These are phyloP conservation scores for Penicillium sp. DNA, from an alignment of 2,329 filamentous ascomycete genomes.

Conservation along the genomic window DNA sequence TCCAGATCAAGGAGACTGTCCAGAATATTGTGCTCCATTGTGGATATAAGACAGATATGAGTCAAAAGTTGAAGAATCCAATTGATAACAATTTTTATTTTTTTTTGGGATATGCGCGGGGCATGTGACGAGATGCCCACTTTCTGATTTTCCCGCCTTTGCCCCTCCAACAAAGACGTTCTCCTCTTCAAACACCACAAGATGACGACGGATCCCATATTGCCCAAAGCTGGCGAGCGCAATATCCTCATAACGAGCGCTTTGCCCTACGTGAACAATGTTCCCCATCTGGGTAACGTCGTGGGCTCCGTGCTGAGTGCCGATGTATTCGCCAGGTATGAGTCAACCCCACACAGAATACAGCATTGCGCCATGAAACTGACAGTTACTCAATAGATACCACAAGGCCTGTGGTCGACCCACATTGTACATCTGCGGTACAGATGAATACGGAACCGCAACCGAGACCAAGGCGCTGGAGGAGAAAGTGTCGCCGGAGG, in stretches of 20 bases:
- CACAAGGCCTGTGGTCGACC: slow-evolving; percentile 75
- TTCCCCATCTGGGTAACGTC: slow-evolving; percentile 84
- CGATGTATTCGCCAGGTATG: slow-evolving; percentile 68
- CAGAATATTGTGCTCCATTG: slow-evolving; percentile 51
- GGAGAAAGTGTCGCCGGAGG: slow-evolving; percentile 74
- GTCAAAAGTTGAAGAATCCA: not conserved
- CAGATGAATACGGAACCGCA: slow-evolving; percentile 92
- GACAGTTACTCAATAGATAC: slow-evolving; percentile 52
- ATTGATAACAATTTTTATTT: slow-evolving; percentile 5
- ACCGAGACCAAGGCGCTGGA: slow-evolving; percentile 95
- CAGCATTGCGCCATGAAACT: slow-evolving; percentile 36
- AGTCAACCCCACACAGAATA: slow-evolving; percentile 26
- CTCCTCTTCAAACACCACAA: slow-evolving; percentile 18
- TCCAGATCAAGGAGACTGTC: slow-evolving; percentile 60
- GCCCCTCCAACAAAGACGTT: slow-evolving; percentile 39
- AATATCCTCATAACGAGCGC: slow-evolving; percentile 91
- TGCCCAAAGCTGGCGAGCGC: slow-evolving; percentile 70
- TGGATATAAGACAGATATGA: not conserved
- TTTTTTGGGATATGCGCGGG: slow-evolving; percentile 22
- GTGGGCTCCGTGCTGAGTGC: slow-evolving; percentile 84
- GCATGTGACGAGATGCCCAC: slow-evolving; percentile 27
- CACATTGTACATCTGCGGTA: slow-evolving; percentile 83
- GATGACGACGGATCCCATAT: slow-evolving; percentile 43
- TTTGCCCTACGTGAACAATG: slow-evolving; percentile 78
- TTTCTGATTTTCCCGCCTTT: slow-evolving; percentile 67